phyloP scores from a whole-genome alignment of 257 asterid genomes.

The Solanum appendiculatum region DNA sequence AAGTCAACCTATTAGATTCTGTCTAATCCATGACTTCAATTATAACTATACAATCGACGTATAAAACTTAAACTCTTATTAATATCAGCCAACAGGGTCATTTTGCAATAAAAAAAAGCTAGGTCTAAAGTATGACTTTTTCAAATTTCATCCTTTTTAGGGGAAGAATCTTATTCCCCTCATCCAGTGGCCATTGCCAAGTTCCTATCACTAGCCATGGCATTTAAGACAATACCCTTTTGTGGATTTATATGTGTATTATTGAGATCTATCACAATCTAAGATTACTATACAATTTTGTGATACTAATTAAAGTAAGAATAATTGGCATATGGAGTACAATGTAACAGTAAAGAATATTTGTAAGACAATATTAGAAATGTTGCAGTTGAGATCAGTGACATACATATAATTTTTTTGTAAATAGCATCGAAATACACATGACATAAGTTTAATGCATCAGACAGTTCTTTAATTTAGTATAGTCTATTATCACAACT shows the following conservation, averaged over 20 bases:
- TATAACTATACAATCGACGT: fast-evolving
- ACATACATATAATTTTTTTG: neutral
- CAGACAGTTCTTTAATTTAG: neutral
- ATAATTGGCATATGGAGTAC: neutral
- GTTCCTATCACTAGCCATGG: neutral
- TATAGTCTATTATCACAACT: neutral
- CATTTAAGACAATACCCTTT: neutral
- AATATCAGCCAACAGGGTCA: neutral
- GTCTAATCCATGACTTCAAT: neutral
- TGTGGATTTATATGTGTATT: neutral
- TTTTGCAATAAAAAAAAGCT: neutral
- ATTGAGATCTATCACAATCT: neutral
- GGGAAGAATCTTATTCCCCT: neutral
- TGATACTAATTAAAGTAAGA: neutral
- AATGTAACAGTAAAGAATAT: neutral
- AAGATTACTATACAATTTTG: neutral
- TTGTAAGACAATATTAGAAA: neutral
- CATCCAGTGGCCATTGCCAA: neutral
- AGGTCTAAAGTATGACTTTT: neutral
- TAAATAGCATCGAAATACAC: neutral
- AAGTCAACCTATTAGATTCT: neutral
- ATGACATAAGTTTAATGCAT: neutral
- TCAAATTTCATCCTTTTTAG: neutral
- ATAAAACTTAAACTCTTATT: neutral
- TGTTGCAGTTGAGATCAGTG: neutral